These are phyloP conservation scores for Datisca glomerata DNA, from an alignment of 306 rosid genomes.

Conservation along the genomic window DNA sequence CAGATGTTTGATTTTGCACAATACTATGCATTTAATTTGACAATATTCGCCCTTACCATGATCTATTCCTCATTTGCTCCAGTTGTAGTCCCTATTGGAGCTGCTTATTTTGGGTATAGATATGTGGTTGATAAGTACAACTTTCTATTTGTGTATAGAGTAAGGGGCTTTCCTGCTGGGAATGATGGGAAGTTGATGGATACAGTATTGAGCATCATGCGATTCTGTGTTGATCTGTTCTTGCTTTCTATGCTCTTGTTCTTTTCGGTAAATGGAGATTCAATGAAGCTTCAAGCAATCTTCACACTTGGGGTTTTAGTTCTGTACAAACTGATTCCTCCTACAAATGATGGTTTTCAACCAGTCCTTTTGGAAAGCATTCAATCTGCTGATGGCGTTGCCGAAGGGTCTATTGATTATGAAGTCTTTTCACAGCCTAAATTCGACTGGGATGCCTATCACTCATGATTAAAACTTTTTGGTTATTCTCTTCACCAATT, in stretches of 20 bases:
- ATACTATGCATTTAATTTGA: conserved; percentile 85
- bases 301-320: conserved; percentile 82
- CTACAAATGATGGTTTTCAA: conserved; percentile 42
- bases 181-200: conserved; percentile 91
- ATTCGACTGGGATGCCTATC: conserved; percentile 81
- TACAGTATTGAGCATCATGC: conserved; percentile 80
- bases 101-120: conserved; percentile 81
- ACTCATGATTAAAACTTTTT: conserved; percentile 33
- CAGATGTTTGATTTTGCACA: conserved; percentile 94
- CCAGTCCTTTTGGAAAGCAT: conserved; percentile 59
- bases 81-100: conserved; percentile 87
- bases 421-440: conserved; percentile 83
- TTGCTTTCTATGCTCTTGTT: conserved; percentile 81
- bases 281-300: conserved; percentile 87
- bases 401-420: conserved; percentile 70
- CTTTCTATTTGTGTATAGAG: conserved; percentile 83
- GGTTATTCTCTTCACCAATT: conserved; percentile 6
- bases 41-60: conserved; percentile 85
- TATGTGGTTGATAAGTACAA: conserved; percentile 94
- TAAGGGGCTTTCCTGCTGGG: conserved; percentile 90
- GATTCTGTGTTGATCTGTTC: conserved; percentile 78
- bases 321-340: conserved; percentile 60
- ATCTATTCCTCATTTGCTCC: conserved; percentile 83
- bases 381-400: conserved; percentile 64
- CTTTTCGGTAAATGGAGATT: conserved; percentile 89